phyloP scores from a whole-genome alignment of 805 yeast species.

The Candida tallmaniae region DNA sequence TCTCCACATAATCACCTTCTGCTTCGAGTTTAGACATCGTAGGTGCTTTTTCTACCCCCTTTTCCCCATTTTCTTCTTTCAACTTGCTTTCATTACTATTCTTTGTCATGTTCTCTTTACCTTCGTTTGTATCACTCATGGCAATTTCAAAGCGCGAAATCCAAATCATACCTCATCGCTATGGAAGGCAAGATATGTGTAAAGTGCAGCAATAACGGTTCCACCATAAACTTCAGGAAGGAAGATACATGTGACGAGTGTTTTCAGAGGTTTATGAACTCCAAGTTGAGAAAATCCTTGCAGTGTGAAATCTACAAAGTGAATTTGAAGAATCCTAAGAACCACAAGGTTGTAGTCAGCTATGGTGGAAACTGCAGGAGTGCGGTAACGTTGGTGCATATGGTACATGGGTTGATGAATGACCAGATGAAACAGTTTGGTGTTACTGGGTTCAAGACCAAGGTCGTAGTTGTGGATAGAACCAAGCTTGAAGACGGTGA shows the following conservation, averaged over 20 bases:
- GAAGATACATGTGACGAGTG: slow-evolving; percentile 66
- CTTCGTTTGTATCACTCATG: too few species aligned
- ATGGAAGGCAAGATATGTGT: background rate
- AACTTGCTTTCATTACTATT: too few species aligned
- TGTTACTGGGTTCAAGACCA: slow-evolving; percentile 60
- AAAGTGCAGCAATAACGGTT: slow-evolving; percentile 41
- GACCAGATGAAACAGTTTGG: slow-evolving; percentile 71
- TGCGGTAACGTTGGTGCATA: slow-evolving; percentile 62
- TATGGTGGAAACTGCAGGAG: slow-evolving; percentile 68
- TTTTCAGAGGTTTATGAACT: slow-evolving; percentile 65
- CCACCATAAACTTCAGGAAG: slow-evolving; percentile 51
- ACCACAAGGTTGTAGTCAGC: slow-evolving; percentile 53
- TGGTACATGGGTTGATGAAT: slow-evolving; percentile 52
- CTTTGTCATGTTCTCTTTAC: background rate
- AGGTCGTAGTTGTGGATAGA: slow-evolving; percentile 49
- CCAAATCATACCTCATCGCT: too few species aligned
- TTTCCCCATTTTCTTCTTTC: too few species aligned
- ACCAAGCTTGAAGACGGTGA: too few species aligned
- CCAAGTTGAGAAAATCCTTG: slow-evolving; percentile 81
- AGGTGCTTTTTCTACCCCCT: background rate
- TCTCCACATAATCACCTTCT: slow-evolving; percentile 21
- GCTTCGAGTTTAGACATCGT: too few species aligned
- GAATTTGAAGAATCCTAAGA: slow-evolving; percentile 29
- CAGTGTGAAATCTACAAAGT: slow-evolving; percentile 68
- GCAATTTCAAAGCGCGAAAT: too few species aligned